Conservation (phyloP, 768 basidiomycete species). For the Agaricus subrufescens region DNA sequence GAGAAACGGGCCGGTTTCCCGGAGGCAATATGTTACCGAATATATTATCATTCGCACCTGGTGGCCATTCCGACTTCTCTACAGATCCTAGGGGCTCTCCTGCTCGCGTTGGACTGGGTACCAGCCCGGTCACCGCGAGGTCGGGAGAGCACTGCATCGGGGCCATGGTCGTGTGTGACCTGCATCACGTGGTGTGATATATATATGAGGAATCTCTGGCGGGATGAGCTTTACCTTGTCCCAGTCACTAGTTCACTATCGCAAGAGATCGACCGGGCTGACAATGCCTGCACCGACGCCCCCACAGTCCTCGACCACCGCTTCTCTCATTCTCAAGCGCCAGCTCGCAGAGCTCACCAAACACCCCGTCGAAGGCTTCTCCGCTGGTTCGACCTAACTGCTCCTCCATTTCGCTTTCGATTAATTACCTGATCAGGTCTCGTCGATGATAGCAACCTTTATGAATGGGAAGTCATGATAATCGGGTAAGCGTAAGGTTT, state of each 20-base stretch:
- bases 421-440: constrained; percentile 49
- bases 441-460: constrained; percentile 90
- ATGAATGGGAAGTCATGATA: constrained; percentile 95
- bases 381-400: constrained; percentile 57
- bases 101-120: too few relatives aligned
- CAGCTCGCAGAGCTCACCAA: constrained; percentile 87
- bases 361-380: constrained; percentile 93
- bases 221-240: constrained; percentile 11
- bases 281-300: constrained; percentile 11
- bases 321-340: constrained; percentile 64
- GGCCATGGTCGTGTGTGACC: not conserved
- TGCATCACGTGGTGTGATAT: constrained; percentile 1
- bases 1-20: too few relatives aligned
- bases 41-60: too few relatives aligned
- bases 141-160: too few relatives aligned
- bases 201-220: constrained; percentile 7
- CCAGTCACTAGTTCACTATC: constrained; percentile 14
- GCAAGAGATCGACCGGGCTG: constrained; percentile 11
- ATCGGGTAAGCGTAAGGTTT: constrained; percentile 63
- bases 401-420: constrained; percentile 19
- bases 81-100: too few relatives aligned
- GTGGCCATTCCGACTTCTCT: too few relatives aligned
- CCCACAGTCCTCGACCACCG: constrained; percentile 33
- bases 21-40: too few relatives aligned
- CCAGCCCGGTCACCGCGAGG: too few relatives aligned